A percentile compares a stretch with the other conserved stretches of the same genome.
Evolutionary conservation across 805 yeast genomes (phyloP).

Genomic region (Ogataea parapolymorpha): DNA sequence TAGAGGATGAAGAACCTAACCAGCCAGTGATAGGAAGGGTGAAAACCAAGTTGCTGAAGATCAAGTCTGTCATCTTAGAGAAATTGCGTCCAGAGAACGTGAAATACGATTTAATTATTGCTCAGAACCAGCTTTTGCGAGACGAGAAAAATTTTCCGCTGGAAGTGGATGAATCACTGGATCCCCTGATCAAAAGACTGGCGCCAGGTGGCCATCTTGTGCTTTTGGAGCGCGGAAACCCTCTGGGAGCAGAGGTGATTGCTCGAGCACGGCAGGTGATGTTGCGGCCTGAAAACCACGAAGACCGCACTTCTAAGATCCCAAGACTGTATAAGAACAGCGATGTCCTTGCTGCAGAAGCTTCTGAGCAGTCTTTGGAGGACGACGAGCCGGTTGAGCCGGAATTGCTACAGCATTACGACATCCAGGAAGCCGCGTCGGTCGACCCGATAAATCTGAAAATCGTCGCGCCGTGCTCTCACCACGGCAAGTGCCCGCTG

Average conservation of each 20-base stretch:
- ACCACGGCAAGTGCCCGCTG: conserved; percentile 81
- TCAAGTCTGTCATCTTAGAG: conserved; percentile 54
- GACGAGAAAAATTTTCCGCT: conserved; percentile 60
- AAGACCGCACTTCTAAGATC: conserved; percentile 53
- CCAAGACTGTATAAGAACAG: conserved; percentile 63
- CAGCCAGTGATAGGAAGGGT: conserved; percentile 48
- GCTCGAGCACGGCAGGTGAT: conserved; percentile 89
- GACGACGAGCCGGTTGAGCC: conserved; percentile 24
- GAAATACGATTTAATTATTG: conserved; percentile 77
- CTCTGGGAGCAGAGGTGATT: conserved; percentile 81
- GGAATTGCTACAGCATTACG: conserved; percentile 26
- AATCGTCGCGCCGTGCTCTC: conserved; percentile 87
- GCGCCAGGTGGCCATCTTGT: conserved; percentile 79
- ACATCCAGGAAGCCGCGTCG: conserved; percentile 15
- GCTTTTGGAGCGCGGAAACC: conserved; percentile 83
- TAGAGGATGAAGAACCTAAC: no score
- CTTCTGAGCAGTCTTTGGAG: conserved; percentile 29
- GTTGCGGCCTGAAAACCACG: conserved; percentile 76
- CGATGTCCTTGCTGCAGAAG: conserved; percentile 36
- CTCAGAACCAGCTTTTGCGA: conserved; percentile 71
- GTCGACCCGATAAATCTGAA: conserved; percentile 45
- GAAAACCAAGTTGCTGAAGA: conserved; percentile 51
- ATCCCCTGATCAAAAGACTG: conserved; percentile 55
- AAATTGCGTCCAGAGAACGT: conserved; percentile 46
- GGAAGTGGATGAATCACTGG: conserved; percentile 67